Base-by-base conservation (phyloP, 2,329 filamentous ascomycete species). In the Colletotrichum trifolii region DNA sequence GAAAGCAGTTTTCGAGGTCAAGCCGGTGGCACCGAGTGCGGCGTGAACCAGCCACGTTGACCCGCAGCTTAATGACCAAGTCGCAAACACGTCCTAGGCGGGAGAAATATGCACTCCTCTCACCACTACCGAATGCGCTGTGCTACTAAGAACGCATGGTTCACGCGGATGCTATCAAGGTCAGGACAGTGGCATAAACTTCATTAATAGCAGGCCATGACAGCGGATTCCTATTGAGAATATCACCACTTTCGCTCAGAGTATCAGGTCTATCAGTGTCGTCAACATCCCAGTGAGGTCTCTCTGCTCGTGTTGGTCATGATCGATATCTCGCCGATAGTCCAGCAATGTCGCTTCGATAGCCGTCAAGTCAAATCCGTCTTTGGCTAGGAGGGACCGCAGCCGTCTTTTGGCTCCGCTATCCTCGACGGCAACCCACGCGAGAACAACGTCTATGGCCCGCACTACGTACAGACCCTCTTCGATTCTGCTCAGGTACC, bases 341-440 rank as follows among this genome's bases (percentile, higher is more conserved):
- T 85, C 90, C 75, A 89, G 83, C 52, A 99, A 78, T 33, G 92
- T 94, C 15, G 73, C 77, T 69, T 84, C 88, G 25, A 98, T 77
- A 13, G 88, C 81, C 4, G 74, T 80, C 15, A 97, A 73, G 8
- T 82, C 81, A 73, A 93, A 90, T 69, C 91, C 91, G 17, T 85
- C 83, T 66, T 93, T 90, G 1, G 85, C 87, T 45, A 97, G 78
- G 4, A 91, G 77, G 25, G 82, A 78, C 54, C 83, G 77, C 38
- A 97, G 88, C 71, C 84, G 90, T 60, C 79, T 82, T 71, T 84
- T 87, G 1, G 93, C 92, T 0, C 92, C 93, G 39, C 83, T 83
- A 72, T 99, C 96, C 78, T 99, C 96, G 0, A 94, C 96, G 8
- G 93, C 85, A 38, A 98, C 83, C 96, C 96, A 99, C 11, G 94